Evolutionary conservation across 2,329 filamentous ascomycete genomes (phyloP).

Genomic region (Dothideomycetidae sp.): DNA sequence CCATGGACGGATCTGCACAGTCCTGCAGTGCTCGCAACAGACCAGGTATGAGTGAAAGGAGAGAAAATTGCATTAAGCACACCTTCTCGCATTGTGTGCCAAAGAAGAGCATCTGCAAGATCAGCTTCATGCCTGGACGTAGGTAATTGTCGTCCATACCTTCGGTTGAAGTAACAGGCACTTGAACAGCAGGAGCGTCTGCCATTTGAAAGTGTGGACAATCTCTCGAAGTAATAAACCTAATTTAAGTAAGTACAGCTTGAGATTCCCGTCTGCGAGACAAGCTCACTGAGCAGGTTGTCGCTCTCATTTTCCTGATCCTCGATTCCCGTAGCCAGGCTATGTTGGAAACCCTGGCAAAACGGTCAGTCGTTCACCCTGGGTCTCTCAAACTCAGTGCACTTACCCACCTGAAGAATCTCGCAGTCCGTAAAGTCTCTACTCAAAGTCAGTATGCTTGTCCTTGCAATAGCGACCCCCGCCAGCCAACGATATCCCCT

Average conservation of each 20-base stretch:
- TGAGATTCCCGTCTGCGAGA: constrained; percentile 12
- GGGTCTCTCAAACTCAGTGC: constrained; percentile 2
- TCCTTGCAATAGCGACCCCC: too few relatives aligned
- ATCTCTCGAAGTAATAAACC: constrained; percentile 70
- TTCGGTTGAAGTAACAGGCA: constrained; percentile 88
- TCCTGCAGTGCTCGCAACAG: constrained; percentile 86
- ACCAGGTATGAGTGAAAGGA: constrained; percentile 88
- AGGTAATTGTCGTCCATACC: constrained; percentile 34
- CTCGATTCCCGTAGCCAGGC: constrained; percentile 45
- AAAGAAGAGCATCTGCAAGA: constrained; percentile 86
- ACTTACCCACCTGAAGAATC: constrained; percentile 50
- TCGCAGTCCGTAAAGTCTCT: constrained; percentile 82
- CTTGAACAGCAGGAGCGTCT: constrained; percentile 88
- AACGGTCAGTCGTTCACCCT: constrained; percentile 1
- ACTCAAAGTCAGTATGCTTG: constrained; percentile 2
- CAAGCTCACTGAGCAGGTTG: constrained; percentile 63
- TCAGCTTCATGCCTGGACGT: neutral
- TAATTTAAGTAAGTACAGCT: constrained; percentile 16
- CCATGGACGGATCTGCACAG: constrained; percentile 84
- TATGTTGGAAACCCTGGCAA: constrained; percentile 70
- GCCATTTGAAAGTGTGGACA: constrained; percentile 86
- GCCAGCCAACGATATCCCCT: constrained; percentile 13
- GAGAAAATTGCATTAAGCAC: constrained; percentile 97
- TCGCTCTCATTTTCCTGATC: constrained; percentile 62
- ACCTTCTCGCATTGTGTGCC: constrained; percentile 88